Evolutionary conservation across 306 rosid genomes (phyloP).

Genomic region (Mucuna pruriens): DNA sequence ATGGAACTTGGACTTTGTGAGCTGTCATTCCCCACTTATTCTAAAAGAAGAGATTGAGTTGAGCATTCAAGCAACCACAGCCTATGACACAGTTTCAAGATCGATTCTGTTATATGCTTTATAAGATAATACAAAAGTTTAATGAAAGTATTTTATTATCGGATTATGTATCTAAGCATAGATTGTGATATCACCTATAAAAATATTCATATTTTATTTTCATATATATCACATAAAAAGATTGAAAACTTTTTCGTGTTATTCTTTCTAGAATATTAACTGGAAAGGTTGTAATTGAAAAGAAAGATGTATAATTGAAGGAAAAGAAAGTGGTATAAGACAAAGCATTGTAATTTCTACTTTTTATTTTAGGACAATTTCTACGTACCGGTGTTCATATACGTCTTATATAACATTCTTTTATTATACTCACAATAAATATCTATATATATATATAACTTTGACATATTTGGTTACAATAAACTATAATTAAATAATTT

Average conservation of each 20-base stretch:
- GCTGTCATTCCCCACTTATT: not conserved
- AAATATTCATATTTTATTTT: not conserved
- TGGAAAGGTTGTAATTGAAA: not conserved
- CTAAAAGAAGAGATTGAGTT: not conserved
- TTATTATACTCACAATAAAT: too few relatives aligned
- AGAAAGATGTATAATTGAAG: not conserved
- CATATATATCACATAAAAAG: not conserved
- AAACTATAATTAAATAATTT: too few relatives aligned
- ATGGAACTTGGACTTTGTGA: not conserved
- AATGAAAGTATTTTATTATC: not conserved
- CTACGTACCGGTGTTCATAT: not conserved
- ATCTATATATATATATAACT: too few relatives aligned
- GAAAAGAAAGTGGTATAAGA: not conserved
- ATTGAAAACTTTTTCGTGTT: not conserved
- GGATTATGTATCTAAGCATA: not conserved
- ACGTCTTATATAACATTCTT: too few relatives aligned
- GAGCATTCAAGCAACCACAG: not conserved
- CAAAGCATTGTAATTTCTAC: not conserved
- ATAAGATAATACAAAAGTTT: not conserved
- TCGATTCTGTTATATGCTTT: not conserved
- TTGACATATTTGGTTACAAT: too few relatives aligned
- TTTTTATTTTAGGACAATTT: not conserved
- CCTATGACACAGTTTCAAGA: not conserved
- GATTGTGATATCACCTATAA: not conserved
- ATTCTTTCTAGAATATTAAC: not conserved